These are phyloP conservation scores for Apodospora peruviana DNA, from an alignment of 495 filamentous ascomycete species.

Conservation along the genomic window DNA sequence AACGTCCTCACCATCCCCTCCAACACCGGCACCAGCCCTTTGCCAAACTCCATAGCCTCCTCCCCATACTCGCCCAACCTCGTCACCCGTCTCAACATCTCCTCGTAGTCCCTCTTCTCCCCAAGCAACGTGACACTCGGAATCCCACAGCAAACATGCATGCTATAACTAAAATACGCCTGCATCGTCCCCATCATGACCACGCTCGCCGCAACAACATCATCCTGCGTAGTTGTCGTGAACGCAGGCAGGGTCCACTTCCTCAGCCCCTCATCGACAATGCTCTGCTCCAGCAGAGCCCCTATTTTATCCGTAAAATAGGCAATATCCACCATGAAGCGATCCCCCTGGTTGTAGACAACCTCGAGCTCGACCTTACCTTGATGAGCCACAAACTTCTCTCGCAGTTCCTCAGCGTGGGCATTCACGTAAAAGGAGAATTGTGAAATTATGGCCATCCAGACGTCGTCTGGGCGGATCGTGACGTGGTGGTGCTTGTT, in stretches of 20 bases:
- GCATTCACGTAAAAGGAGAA: constrained; percentile 45
- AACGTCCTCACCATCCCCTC: not conserved
- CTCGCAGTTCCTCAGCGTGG: constrained; percentile 39
- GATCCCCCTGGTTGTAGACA: not conserved
- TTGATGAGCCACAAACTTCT: constrained; percentile 34
- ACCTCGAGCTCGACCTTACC: constrained; percentile 1
- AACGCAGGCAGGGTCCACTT: constrained; percentile 30
- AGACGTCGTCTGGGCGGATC: constrained; percentile 55
- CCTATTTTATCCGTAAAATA: not conserved
- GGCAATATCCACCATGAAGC: not conserved
- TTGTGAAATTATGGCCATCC: constrained; percentile 51
- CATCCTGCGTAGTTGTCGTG: constrained; percentile 25
- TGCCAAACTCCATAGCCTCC: not conserved
- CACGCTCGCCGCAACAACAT: constrained; percentile 20
- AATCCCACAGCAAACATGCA: constrained; percentile 11
- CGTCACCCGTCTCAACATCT: constrained; percentile 6
- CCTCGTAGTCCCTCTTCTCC: constrained; percentile 23
- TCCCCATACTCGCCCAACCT: not conserved
- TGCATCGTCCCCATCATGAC: constrained; percentile 29
- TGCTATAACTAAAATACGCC: constrained; percentile 21
- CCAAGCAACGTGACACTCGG: constrained; percentile 35
- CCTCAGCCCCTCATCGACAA: constrained; percentile 18
- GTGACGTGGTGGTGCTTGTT: constrained; percentile 45
- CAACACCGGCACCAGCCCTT: not conserved
- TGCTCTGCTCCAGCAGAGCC: constrained; percentile 5